Conservation (phyloP, 192 early-diverging fungal species). For the Phycomyces blakesleeanus region DNA sequence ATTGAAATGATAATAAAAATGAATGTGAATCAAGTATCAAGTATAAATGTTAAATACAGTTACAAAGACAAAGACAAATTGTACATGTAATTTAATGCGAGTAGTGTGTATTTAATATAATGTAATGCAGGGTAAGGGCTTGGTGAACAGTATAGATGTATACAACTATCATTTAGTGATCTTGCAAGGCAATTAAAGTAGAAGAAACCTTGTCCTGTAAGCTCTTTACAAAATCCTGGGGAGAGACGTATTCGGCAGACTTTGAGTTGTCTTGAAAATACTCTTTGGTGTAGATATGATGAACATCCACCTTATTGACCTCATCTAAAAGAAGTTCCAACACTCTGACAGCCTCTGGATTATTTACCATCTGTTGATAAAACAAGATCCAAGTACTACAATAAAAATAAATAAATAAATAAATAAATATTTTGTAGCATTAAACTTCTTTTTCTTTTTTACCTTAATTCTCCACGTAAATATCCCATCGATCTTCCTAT, state of each 20-base stretch:
- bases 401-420: not conserved
- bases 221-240: not conserved
- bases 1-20: too few species aligned
- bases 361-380: constrained; percentile 6
- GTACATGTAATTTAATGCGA: too few species aligned
- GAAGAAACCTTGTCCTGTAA: not conserved
- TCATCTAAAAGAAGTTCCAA: constrained; percentile 2
- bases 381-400: constrained; percentile 6
- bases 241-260: not conserved
- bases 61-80: too few species aligned
- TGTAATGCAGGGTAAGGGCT: too few species aligned
- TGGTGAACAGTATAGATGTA: too few species aligned
- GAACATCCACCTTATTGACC: constrained; percentile 1
- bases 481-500: constrained; percentile 49
- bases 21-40: too few species aligned
- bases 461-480: constrained; percentile 54
- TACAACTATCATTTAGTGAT: too few species aligned
- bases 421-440: not conserved
- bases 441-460: not conserved
- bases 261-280: constrained; percentile 12
- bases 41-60: too few species aligned
- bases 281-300: constrained; percentile 10
- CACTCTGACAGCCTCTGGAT: constrained; percentile 5
- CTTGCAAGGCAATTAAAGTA: too few species aligned
- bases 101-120: too few species aligned